These are phyloP conservation scores for Daldinia vernicosa DNA, from an alignment of 495 filamentous ascomycete species.

Conservation along the genomic window DNA sequence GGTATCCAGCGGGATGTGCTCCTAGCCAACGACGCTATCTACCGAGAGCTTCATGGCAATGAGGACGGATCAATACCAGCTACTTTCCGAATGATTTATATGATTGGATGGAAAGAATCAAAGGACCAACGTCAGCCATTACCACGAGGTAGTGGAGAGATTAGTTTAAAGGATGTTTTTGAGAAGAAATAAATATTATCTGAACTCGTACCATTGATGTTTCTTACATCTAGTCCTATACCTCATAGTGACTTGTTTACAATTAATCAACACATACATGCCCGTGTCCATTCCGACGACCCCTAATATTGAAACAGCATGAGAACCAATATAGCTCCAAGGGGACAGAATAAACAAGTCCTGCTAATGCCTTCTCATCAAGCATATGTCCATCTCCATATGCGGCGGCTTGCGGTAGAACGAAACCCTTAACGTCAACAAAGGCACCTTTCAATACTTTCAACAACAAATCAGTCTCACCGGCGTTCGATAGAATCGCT, in stretches of 20 bases:
- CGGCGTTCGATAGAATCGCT: background rate
- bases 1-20: slow-evolving; percentile 83
- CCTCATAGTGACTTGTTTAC: background rate
- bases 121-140: slow-evolving; percentile 80
- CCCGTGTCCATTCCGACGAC: background rate
- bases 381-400: background rate
- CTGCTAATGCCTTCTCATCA: background rate
- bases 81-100: slow-evolving; percentile 91
- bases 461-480: background rate
- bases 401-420: background rate
- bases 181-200: slow-evolving; percentile 52
- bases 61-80: slow-evolving; percentile 78
- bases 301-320: background rate
- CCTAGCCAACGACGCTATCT: slow-evolving; percentile 88
- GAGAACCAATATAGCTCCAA: background rate
- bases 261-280: background rate
- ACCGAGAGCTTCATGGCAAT: slow-evolving; percentile 80
- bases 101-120: slow-evolving; percentile 98
- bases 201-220: background rate
- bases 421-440: background rate
- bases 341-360: background rate
- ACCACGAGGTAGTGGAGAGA: slow-evolving; percentile 79
- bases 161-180: slow-evolving; percentile 84
- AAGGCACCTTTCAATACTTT: background rate
- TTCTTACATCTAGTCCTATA: background rate